These are phyloP conservation scores for Phytophthora agathidicida DNA, from an alignment of 352 stramenopile genomes.

Conservation along the genomic window DNA sequence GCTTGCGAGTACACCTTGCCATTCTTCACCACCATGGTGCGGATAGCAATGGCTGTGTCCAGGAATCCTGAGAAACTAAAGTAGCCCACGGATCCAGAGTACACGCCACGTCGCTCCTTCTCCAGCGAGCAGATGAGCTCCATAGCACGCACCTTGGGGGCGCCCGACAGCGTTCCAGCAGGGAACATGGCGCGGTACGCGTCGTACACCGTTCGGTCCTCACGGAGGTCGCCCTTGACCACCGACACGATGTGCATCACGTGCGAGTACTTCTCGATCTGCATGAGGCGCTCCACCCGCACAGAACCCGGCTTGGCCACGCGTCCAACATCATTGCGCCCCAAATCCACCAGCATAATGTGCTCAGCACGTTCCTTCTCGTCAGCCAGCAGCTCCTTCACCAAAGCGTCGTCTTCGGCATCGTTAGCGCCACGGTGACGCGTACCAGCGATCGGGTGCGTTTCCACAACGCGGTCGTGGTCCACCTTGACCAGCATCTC, in stretches of 20 bases:
- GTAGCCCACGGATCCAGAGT: slow-evolving; percentile 88
- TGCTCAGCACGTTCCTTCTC: slow-evolving; percentile 92
- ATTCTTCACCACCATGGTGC: slow-evolving; percentile 86
- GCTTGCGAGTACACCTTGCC: slow-evolving; percentile 85
- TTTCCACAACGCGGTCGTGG: slow-evolving; percentile 84
- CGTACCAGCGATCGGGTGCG: slow-evolving; percentile 90
- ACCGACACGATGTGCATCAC: slow-evolving; percentile 93
- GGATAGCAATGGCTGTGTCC: slow-evolving; percentile 90
- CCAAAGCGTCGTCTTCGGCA: slow-evolving; percentile 86
- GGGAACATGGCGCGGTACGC: slow-evolving; percentile 91
- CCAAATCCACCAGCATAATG: slow-evolving; percentile 93
- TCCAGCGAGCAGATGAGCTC: slow-evolving; percentile 89
- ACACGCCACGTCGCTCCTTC: slow-evolving; percentile 82
- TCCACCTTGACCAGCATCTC: slow-evolving; percentile 93
- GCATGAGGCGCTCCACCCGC: slow-evolving; percentile 86
- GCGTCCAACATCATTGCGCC: slow-evolving; percentile 89
- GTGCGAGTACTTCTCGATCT: slow-evolving; percentile 93
- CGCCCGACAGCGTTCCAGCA: slow-evolving; percentile 86
- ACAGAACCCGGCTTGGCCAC: slow-evolving; percentile 85
- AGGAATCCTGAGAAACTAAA: slow-evolving; percentile 88
- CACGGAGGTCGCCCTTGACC: slow-evolving; percentile 80
- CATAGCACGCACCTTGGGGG: slow-evolving; percentile 91
- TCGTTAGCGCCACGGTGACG: slow-evolving; percentile 83
- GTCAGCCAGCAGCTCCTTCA: slow-evolving; percentile 78
- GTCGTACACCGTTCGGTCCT: slow-evolving; percentile 88